Conservation (phyloP, 2,329 filamentous ascomycete genomes). For the Ceratocystis harringtonii region DNA sequence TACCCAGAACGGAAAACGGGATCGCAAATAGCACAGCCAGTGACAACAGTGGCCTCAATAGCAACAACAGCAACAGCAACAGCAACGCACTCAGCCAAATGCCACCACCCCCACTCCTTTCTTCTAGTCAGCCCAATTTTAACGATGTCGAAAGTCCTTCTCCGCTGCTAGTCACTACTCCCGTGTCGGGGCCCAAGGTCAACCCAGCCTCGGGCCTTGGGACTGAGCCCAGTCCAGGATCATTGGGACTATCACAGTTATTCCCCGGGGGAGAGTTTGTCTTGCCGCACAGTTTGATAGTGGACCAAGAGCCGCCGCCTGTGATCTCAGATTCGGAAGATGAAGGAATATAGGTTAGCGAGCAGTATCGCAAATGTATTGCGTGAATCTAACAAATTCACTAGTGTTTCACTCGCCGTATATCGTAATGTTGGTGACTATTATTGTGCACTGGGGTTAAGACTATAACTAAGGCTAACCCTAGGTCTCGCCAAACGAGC, state of each 20-base stretch:
- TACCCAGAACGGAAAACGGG: background rate
- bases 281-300: slow-evolving; percentile 33
- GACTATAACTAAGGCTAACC: background rate
- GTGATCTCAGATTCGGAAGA: slow-evolving; percentile 29
- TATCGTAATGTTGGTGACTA: background rate
- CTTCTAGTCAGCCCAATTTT: slow-evolving; percentile 19
- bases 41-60: background rate
- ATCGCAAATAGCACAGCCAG: background rate
- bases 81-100: slow-evolving; percentile 7
- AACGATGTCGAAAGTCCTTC: slow-evolving; percentile 20
- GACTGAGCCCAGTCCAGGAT: background rate
- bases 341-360: slow-evolving; percentile 11
- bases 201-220: background rate
- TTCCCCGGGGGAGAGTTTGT: slow-evolving; percentile 34
- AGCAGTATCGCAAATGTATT: no score
- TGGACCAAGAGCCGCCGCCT: slow-evolving; percentile 23
- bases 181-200: background rate
- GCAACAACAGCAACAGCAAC: background rate
- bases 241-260: slow-evolving; percentile 31
- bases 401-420: no score
- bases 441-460: background rate
- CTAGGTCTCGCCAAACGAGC: background rate
- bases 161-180: slow-evolving; percentile 11
- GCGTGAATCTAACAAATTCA: no score
- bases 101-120: slow-evolving; percentile 6